These are phyloP conservation scores for Leccinum subtestaceum DNA, from an alignment of 768 basidiomycete genomes.

Conservation along the genomic window DNA sequence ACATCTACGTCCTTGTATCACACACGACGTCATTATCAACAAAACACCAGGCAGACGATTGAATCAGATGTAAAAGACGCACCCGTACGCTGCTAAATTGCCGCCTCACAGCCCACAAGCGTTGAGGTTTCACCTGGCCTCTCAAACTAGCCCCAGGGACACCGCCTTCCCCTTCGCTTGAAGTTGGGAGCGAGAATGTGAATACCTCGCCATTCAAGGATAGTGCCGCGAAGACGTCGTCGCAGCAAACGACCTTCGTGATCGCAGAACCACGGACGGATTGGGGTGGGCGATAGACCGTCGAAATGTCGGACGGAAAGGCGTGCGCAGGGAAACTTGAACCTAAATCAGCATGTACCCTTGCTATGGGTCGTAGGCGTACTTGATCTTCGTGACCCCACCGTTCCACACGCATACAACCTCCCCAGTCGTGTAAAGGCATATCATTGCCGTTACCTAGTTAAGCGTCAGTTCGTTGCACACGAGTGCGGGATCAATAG, in stretches of 20 bases:
- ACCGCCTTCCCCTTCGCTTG: constrained; percentile 29
- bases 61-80: constrained; percentile 19
- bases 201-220: constrained; percentile 90
- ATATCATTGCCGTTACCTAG: constrained; percentile 81
- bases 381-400: constrained; percentile 72
- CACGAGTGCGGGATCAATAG: neutral
- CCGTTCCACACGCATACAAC: constrained; percentile 84
- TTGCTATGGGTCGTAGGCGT: constrained; percentile 15
- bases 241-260: constrained; percentile 74
- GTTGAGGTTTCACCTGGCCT: constrained; percentile 64
- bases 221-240: constrained; percentile 78
- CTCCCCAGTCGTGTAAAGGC: constrained; percentile 74
- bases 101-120: constrained; percentile 86
- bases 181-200: constrained; percentile 57
- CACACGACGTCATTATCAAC: neutral
- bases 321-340: constrained; percentile 70
- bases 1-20: constrained; percentile 75
- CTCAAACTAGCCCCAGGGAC: constrained; percentile 15
- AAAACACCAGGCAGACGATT: constrained; percentile 1
- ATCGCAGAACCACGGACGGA: constrained; percentile 68
- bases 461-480: neutral
- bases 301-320: constrained; percentile 69
- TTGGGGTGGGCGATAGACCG: constrained; percentile 78
- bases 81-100: constrained; percentile 82
- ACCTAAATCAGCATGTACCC: neutral